Evolutionary conservation across 2,329 filamentous ascomycete genomes (phyloP).

Genomic region (Didymella sp.): DNA sequence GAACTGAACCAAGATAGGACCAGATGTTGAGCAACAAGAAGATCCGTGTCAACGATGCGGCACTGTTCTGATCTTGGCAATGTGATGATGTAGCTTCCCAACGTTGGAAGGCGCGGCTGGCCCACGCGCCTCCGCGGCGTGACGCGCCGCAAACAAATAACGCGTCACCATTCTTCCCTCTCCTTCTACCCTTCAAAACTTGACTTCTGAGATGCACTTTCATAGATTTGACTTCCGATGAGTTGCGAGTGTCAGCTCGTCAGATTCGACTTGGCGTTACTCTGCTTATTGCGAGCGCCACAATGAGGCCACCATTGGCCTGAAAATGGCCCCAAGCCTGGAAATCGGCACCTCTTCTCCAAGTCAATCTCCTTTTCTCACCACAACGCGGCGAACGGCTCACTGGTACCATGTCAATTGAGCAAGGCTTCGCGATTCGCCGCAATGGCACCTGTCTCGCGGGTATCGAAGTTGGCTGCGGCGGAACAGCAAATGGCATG

Average conservation of each 20-base stretch:
- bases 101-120: not conserved
- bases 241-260: not conserved
- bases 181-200: not conserved
- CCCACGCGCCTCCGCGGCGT: not conserved
- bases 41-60: no score
- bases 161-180: not conserved
- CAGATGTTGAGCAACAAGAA: not conserved
- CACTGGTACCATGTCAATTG: not conserved
- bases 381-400: not conserved
- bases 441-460: constrained; percentile 2
- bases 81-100: not conserved
- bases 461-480: not conserved
- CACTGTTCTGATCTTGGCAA: no score
- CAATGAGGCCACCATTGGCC: not conserved
- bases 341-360: not conserved
- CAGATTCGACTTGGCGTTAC: not conserved
- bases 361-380: not conserved
- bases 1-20: no score
- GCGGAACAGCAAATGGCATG: not conserved
- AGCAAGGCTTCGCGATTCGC: constrained; percentile 8
- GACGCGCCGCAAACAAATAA: not conserved
- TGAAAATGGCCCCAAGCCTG: not conserved
- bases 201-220: not conserved
- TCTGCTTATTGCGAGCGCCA: not conserved
- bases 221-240: not conserved